Evolutionary conservation across 208 protist genomes (phyloP), one percentile per base, ranked within the genome.

Genomic region (Spongospora subterranea): DNA sequence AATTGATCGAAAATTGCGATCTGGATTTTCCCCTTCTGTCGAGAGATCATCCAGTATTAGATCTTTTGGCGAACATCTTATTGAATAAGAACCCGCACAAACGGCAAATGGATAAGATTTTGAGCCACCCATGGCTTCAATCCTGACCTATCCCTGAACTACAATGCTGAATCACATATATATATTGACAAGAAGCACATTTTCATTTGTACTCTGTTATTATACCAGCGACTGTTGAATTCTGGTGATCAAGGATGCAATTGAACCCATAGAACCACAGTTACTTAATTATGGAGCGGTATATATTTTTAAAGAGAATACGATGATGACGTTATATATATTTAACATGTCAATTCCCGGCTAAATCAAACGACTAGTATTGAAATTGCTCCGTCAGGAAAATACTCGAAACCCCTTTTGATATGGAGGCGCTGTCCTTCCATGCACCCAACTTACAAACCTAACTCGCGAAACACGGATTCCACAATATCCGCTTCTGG

Each of bases 241-340:
- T n/a, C n/a, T n/a, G n/a, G n/a, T n/a, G n/a, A n/a, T n/a, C n/a
- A n/a, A n/a, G n/a, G n/a, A n/a, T n/a, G n/a, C n/a, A n/a, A n/a
- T n/a, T n/a, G n/a, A n/a, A n/a, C n/a, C n/a, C n/a, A n/a, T n/a
- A n/a, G n/a, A n/a, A n/a, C n/a, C n/a, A n/a, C n/a, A n/a, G n/a
- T n/a, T n/a, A n/a, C n/a, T 65, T 65, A 65, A 65, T 65, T 29
- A 65, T 65, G 54, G 54, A 65, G 54, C n/a, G n/a, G n/a, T n/a
- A n/a, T n/a, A n/a, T n/a, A n/a, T n/a, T n/a, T n/a, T n/a, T n/a
- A n/a, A n/a, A n/a, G n/a, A n/a, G n/a, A n/a, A n/a, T n/a, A n/a
- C n/a, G n/a, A n/a, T n/a, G n/a, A n/a, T n/a, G n/a, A n/a, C n/a
- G n/a, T n/a, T n/a, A n/a, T n/a, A n/a, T n/a, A n/a, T n/a, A n/a